Conservation (phyloP, 208 protist genomes). For the Leishmania gerbilli region DNA sequence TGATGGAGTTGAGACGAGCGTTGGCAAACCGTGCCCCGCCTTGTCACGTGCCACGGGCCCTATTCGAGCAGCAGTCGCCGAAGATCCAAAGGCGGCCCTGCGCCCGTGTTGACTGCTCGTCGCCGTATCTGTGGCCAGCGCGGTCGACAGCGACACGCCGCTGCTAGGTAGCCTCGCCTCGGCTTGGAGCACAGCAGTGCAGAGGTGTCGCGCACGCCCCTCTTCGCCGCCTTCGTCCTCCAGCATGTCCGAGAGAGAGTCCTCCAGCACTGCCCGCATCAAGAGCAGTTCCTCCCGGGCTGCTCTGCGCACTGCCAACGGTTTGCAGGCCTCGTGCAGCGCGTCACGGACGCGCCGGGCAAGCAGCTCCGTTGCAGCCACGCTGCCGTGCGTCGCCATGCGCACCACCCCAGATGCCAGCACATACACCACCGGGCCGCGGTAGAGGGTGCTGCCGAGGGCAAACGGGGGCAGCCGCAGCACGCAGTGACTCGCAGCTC, state of each 20-base stretch:
- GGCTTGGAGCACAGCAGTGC: neutral
- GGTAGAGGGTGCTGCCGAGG: constrained; percentile 3
- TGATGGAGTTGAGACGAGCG: neutral
- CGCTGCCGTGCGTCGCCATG: constrained; percentile 19
- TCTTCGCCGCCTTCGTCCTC: neutral
- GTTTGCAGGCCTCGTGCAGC: constrained; percentile 12
- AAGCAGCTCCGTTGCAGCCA: constrained; percentile 11
- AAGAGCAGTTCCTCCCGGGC: constrained; percentile 21
- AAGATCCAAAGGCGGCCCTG: neutral
- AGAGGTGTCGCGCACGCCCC: too few relatives aligned
- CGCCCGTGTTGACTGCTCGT: neutral
- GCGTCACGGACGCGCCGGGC: constrained; percentile 4
- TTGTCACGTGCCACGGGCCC: neutral
- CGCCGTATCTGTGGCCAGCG: neutral
- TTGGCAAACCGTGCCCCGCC: neutral
- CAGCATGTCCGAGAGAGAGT: neutral
- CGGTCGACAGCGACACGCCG: neutral
- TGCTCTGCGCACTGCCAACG: constrained; percentile 1
- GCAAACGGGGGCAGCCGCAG: constrained; percentile 19
- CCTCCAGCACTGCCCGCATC: constrained; percentile 16
- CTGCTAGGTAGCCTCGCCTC: neutral
- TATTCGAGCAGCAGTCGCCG: neutral
- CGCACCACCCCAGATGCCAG: constrained; percentile 28
- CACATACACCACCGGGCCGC: constrained; percentile 11
- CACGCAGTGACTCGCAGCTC: constrained; percentile 15